A percentile compares a stretch with the other conserved stretches of the same genome.
Conservation (phyloP, 2,329 filamentous ascomycete species). For the Diaporthe sp. region DNA sequence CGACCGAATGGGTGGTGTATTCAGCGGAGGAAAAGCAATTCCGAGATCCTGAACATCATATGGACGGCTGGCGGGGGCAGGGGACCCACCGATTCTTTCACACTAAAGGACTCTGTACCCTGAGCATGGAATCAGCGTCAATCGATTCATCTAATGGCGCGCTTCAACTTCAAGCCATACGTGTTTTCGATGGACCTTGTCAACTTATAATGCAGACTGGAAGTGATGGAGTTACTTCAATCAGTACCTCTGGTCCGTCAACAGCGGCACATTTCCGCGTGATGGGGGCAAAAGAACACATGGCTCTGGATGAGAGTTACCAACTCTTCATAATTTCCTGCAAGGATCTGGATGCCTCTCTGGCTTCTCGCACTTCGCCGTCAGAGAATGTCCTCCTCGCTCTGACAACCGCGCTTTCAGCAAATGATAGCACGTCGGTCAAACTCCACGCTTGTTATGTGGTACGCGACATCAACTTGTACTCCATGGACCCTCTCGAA, state of each 20-base stretch:
- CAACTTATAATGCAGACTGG: too few relatives aligned
- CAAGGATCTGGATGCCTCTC: background rate
- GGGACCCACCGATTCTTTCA: background rate
- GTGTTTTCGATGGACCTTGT: background rate
- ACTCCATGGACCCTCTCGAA: background rate
- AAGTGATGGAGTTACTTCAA: background rate
- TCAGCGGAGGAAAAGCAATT: background rate
- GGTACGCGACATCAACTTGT: background rate
- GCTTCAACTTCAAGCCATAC: background rate
- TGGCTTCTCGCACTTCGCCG: rapidly evolving
- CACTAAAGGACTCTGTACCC: rapidly evolving
- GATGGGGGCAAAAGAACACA: background rate
- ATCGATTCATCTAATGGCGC: background rate
- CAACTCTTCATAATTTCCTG: background rate
- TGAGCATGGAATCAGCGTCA: background rate
- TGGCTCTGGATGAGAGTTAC: background rate
- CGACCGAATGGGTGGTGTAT: background rate
- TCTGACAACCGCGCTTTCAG: background rate
- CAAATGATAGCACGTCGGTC: background rate
- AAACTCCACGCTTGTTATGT: background rate
- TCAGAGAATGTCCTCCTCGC: background rate
- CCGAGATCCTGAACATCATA: too few relatives aligned
- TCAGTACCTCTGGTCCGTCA: background rate
- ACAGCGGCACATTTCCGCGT: background rate
- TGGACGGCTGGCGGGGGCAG: too few relatives aligned